These are phyloP conservation scores for Lactarius sp. DNA, from an alignment of 768 basidiomycete species.

Conservation along the genomic window DNA sequence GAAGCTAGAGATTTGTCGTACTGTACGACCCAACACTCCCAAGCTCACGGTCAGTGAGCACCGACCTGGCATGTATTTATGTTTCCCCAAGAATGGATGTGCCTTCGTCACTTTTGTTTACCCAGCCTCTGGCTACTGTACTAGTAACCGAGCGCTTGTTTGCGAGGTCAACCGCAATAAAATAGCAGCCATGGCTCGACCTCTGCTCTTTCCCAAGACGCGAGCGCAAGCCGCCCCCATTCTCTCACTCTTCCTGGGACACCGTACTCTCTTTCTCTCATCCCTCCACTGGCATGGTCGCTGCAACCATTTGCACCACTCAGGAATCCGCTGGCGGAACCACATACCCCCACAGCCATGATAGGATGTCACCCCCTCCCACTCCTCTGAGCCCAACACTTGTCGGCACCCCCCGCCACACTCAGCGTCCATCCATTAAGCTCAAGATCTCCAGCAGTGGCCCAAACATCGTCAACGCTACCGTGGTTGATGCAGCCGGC, in stretches of 20 bases:
- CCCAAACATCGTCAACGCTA: slow-evolving; percentile 13
- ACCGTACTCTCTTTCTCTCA: too few species aligned
- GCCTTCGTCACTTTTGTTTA: neutral
- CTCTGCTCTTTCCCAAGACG: neutral
- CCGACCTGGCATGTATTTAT: neutral
- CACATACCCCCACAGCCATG: neutral
- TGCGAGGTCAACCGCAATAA: slow-evolving; percentile 5
- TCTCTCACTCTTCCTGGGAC: too few species aligned
- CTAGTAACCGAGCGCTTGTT: neutral
- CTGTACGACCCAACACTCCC: too few species aligned
- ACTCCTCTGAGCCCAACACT: slow-evolving; percentile 9
- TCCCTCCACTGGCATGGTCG: neutral
- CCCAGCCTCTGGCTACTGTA: neutral
- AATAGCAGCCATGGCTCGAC: neutral
- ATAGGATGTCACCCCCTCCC: neutral
- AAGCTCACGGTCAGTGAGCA: neutral
- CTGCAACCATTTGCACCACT: neutral
- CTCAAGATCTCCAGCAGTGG: slow-evolving; percentile 6
- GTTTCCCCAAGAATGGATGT: neutral
- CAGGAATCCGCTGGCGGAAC: slow-evolving; percentile 20
- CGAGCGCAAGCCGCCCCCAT: slow-evolving; percentile 7
- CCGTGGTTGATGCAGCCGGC: neutral
- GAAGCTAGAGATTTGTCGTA: too few species aligned
- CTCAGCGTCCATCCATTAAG: slow-evolving; percentile 10
- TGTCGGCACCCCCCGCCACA: neutral